These are phyloP conservation scores for Pleurotus ostreatus DNA, from an alignment of 768 basidiomycete species.

Conservation along the genomic window DNA sequence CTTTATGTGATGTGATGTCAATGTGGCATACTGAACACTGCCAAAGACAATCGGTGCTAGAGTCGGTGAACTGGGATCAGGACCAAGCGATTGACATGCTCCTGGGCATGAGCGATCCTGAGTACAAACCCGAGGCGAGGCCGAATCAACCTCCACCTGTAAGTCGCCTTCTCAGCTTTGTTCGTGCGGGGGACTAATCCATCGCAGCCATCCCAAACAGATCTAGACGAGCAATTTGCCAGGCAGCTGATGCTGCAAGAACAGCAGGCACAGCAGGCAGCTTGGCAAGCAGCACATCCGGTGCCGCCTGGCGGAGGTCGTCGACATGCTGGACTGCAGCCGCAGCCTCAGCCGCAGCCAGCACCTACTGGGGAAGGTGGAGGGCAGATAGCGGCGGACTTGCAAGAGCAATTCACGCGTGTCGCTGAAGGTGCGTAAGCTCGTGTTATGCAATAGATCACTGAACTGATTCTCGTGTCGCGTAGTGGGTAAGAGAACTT, in stretches of 20 bases:
- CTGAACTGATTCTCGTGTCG: background rate
- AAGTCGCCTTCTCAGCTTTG: background rate
- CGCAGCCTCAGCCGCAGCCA: conserved; percentile 14
- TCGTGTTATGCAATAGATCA: background rate
- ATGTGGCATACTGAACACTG: background rate
- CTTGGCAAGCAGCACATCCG: conserved; percentile 26
- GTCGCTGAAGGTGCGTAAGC: conserved; percentile 68
- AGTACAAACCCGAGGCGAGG: conserved; percentile 36
- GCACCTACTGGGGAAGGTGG: conserved; percentile 21
- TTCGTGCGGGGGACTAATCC: too few relatives aligned
- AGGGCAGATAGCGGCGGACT: conserved; percentile 57
- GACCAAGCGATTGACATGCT: conserved; percentile 74
- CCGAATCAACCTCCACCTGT: background rate
- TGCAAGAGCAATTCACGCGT: conserved; percentile 72
- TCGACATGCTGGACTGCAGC: conserved; percentile 12
- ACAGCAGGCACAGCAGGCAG: conserved; percentile 34
- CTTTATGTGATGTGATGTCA: background rate
- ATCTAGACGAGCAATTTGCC: conserved; percentile 78
- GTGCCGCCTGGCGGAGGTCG: conserved; percentile 15
- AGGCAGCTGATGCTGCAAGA: conserved; percentile 68
- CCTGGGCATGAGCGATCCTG: conserved; percentile 84
- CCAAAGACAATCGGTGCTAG: conserved; percentile 61
- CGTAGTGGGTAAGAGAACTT: conserved; percentile 74
- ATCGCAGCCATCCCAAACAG: conserved; percentile 49
- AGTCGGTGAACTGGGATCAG: conserved; percentile 66